A percentile compares a stretch with the other conserved stretches of the same genome.
Evolutionary conservation across 768 basidiomycete genomes (phyloP).

Genomic region (button mushroom (Agaricus bisporus)): DNA sequence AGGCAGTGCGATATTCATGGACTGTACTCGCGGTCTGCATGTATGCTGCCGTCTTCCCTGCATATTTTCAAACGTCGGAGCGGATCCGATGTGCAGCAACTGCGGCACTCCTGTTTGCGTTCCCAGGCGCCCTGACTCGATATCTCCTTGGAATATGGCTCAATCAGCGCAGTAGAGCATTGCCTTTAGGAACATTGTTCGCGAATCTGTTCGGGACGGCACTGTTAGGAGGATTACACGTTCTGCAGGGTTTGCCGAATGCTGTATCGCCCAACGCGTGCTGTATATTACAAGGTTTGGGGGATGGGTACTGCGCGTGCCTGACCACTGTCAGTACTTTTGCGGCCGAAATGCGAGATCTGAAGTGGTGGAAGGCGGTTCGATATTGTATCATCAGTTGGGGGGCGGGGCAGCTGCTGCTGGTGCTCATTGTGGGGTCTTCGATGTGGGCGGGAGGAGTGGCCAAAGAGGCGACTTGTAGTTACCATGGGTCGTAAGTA

Average conservation of each 20-base stretch:
- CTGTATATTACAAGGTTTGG: conserved; percentile 70
- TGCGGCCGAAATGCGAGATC: conserved; percentile 64
- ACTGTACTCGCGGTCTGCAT: conserved; percentile 52
- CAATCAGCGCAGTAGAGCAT: conserved; percentile 53
- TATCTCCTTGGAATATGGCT: conserved; percentile 70
- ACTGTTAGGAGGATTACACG: conserved; percentile 68
- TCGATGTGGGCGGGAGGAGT: conserved; percentile 44
- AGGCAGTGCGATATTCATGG: conserved; percentile 41
- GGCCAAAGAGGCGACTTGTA: conserved; percentile 44
- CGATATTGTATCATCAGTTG: conserved; percentile 69
- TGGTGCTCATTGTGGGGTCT: conserved; percentile 70
- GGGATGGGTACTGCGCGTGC: conserved; percentile 93
- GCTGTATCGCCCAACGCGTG: conserved; percentile 53
- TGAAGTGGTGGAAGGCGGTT: conserved; percentile 52
- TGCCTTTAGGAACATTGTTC: conserved; percentile 76
- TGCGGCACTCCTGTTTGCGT: conserved; percentile 84
- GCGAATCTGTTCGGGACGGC: conserved; percentile 79
- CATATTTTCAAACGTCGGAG: conserved; percentile 70
- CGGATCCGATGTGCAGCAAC: conserved; percentile 73
- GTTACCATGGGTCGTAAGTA: conserved; percentile 22
- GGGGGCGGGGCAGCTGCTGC: conserved; percentile 58
- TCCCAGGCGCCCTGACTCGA: conserved; percentile 82
- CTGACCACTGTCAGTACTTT: conserved; percentile 94
- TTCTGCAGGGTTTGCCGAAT: conserved; percentile 51
- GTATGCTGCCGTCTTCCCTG: conserved; percentile 71